phyloP scores from a whole-genome alignment of 371 early-diverging fungal genomes.

The Mucor racemosus region DNA sequence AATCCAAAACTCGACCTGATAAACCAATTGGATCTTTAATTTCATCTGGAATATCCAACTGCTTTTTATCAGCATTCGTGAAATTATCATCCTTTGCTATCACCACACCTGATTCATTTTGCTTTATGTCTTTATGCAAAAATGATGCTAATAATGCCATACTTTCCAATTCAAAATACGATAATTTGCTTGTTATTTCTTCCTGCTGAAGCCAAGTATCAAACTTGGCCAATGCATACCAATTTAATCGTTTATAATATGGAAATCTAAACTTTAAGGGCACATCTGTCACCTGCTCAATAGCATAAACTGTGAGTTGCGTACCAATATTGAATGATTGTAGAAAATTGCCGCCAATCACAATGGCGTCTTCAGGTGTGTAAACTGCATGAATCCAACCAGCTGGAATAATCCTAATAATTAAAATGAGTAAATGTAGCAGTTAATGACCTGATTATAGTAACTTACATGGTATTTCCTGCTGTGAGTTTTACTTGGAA shows the following conservation, averaged over 20 bases:
- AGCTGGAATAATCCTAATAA: slow-evolving; percentile 81
- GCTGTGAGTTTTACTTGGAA: slow-evolving; percentile 68
- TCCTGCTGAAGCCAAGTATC: slow-evolving; percentile 21
- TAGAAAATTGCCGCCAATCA: slow-evolving; percentile 93
- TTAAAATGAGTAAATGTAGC: neutral
- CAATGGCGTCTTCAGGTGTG: slow-evolving; percentile 85
- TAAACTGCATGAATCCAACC: slow-evolving; percentile 97
- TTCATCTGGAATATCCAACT: slow-evolving; percentile 13
- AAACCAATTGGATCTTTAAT: slow-evolving; percentile 18
- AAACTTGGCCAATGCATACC: slow-evolving; percentile 66
- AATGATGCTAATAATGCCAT: slow-evolving; percentile 18
- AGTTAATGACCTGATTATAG: neutral
- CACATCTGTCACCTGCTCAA: slow-evolving; percentile 81
- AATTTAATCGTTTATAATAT: slow-evolving; percentile 78
- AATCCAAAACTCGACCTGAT: slow-evolving; percentile 9
- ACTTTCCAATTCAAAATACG: slow-evolving; percentile 30
- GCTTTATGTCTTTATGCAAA: neutral
- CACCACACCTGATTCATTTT: neutral
- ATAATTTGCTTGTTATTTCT: slow-evolving; percentile 1
- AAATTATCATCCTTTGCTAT: neutral
- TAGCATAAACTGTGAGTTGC: slow-evolving; percentile 70
- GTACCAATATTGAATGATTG: slow-evolving; percentile 74
- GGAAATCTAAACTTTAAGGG: slow-evolving; percentile 88
- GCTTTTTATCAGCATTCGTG: neutral
- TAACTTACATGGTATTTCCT: slow-evolving; percentile 77